phyloP scores from a whole-genome alignment of 768 basidiomycete genomes.

The Tylopilus subfusipes region DNA sequence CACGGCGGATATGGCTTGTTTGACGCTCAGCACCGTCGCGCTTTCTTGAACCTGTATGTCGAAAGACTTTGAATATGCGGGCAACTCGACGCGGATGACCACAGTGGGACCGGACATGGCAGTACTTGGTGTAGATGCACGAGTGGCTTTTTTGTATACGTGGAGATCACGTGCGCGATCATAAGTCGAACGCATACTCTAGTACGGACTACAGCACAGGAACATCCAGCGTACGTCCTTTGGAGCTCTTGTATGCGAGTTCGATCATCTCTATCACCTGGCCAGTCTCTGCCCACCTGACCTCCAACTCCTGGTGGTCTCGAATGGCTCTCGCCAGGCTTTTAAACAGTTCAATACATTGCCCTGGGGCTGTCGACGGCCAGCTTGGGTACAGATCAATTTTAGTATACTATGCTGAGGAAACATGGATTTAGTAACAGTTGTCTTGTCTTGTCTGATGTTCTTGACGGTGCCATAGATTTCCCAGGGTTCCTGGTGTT shows the following conservation, averaged over 20 bases:
- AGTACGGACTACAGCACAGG: slow-evolving; percentile 9
- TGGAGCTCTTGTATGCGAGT: slow-evolving; percentile 63
- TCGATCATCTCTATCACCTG: slow-evolving; percentile 76
- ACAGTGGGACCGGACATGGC: slow-evolving; percentile 29
- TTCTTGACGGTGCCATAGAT: slow-evolving; percentile 64
- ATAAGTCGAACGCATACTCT: neutral
- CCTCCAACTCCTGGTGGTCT: slow-evolving; percentile 46
- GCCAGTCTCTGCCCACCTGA: slow-evolving; percentile 74
- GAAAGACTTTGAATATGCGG: slow-evolving; percentile 71
- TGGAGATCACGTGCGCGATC: slow-evolving; percentile 31
- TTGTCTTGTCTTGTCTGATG: slow-evolving; percentile 42
- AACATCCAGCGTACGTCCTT: slow-evolving; percentile 45
- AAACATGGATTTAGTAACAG: slow-evolving; percentile 31
- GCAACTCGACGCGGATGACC: slow-evolving; percentile 64
- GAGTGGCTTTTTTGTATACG: too few species aligned
- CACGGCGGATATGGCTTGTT: slow-evolving; percentile 55
- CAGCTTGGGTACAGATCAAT: slow-evolving; percentile 42
- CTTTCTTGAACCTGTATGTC: slow-evolving; percentile 44
- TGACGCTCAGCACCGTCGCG: slow-evolving; percentile 59
- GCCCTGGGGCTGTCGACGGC: slow-evolving; percentile 57
- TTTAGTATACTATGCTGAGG: slow-evolving; percentile 18
- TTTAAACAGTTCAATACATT: slow-evolving; percentile 58
- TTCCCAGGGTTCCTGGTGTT: slow-evolving; percentile 63
- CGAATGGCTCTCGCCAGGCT: slow-evolving; percentile 65
- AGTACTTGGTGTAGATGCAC: too few species aligned